Evolutionary conservation across 2,329 filamentous ascomycete genomes (phyloP), one percentile per base, ranked within the genome.

Genomic region (Neofusicoccum sp.): DNA sequence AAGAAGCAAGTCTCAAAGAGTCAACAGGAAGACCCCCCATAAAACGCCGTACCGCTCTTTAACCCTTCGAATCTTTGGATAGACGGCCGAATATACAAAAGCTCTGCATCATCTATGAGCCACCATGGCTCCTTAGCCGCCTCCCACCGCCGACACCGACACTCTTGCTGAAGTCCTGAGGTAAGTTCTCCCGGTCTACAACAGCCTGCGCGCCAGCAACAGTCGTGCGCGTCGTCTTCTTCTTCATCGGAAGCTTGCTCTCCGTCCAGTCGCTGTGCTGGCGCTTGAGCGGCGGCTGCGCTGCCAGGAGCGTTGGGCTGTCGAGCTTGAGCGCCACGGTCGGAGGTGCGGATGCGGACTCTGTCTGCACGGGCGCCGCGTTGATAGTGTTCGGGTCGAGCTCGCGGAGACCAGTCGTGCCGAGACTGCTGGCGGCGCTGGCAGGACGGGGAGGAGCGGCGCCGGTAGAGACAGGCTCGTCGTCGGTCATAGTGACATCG

Each of bases 301-400:
- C 73, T 41, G 68, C 63, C 58, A 75, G 9, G 8, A 60, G 48
- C 7, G 58, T 54, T 12, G 58, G 58, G 5, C 34, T 43, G 7
- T 38, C 51, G 14, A 61, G 33, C 7, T 47, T 61, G n/a, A 61
- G 59, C 16, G 26, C 26, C 8, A 57, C 70, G 62, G 69, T 69
- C 26, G 71, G 68, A 38, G 70, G 69, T 11, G 69, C 65, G 51
- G 70, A 70, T 49, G 65, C 67, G 57, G 61, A 63, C 53, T 63
- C 62, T 8, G 26, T 33, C 47, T 65, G 51, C 54, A 61, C 44
- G 44, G 71, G 68, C 61, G 72, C 69, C 41, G 69, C 69, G 31
- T 65, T 63, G 40, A 78, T 67, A 51, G 75, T 67, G 61, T 81
- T 82, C 74, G 79, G 73, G 65, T 81, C 79, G n/a, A 81, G 70